These are phyloP conservation scores for Ophiostoma novo-ulmi DNA, from an alignment of 2,329 filamentous ascomycete species.

Conservation along the genomic window DNA sequence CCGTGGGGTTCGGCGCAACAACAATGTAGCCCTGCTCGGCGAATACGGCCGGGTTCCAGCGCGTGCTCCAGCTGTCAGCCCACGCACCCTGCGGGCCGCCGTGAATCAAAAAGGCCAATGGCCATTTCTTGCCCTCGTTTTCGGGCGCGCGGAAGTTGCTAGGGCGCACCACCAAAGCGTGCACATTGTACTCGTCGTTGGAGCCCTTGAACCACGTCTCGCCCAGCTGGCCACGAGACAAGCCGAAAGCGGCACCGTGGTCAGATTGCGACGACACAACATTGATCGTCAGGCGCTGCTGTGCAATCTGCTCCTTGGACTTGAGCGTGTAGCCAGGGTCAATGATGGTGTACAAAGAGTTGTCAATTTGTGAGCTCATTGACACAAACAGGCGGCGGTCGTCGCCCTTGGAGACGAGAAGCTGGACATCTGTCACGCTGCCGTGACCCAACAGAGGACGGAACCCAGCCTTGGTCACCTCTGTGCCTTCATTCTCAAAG, in stretches of 20 bases:
- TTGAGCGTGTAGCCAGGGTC: conserved; percentile 34
- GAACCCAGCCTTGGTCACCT: conserved; percentile 16
- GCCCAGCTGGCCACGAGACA: conserved; percentile 57
- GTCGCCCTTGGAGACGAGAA: conserved; percentile 37
- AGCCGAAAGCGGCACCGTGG: conserved; percentile 60
- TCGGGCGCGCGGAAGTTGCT: conserved; percentile 62
- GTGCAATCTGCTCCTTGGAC: not conserved
- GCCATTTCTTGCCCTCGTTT: conserved; percentile 53
- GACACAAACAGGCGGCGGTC: conserved; percentile 55
- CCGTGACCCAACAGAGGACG: conserved; percentile 38
- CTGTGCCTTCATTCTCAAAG: conserved; percentile 4
- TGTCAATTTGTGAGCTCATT: conserved; percentile 66
- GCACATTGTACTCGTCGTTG: conserved; percentile 58
- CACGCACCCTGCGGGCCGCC: conserved; percentile 77
- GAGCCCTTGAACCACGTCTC: conserved; percentile 67
- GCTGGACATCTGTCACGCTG: conserved; percentile 49
- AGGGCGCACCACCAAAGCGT: conserved; percentile 64
- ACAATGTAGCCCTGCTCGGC: conserved; percentile 84
- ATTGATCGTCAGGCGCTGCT: conserved; percentile 31
- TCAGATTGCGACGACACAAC: conserved; percentile 61
- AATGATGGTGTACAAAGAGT: conserved; percentile 61
- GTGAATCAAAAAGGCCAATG: conserved; percentile 73
- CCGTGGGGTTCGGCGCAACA: conserved; percentile 76
- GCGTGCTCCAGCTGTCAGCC: conserved; percentile 69
- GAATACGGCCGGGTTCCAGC: conserved; percentile 83